Percentiles rank a stretch among this genome's conserved stretches.
These are phyloP conservation scores for Fraxinus sp. DNA, from an alignment of 305 asterid genomes.

Conservation along the genomic window DNA sequence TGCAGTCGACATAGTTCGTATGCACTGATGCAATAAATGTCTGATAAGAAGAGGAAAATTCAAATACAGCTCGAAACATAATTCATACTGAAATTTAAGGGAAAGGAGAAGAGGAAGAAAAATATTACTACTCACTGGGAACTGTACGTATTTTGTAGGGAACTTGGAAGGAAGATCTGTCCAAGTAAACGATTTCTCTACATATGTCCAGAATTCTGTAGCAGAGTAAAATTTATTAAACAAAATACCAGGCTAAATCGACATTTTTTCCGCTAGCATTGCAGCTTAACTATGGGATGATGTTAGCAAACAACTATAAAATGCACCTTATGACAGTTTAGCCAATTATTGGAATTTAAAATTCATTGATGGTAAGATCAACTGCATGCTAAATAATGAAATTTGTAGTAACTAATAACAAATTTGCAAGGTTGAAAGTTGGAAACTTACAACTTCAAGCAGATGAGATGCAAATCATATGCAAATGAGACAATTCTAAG, in stretches of 20 bases:
- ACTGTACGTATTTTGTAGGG: constrained; percentile 93
- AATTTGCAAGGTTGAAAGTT: constrained; percentile 15
- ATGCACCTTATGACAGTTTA: neutral
- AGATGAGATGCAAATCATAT: neutral
- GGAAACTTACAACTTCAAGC: constrained; percentile 10
- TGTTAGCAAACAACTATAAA: constrained; percentile 6
- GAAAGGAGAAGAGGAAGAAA: constrained; percentile 10
- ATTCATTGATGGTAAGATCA: neutral
- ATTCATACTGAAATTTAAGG: constrained; percentile 19
- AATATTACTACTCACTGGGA: constrained; percentile 65
- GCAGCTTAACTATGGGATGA: neutral
- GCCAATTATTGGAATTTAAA: neutral
- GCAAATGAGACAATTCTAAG: neutral
- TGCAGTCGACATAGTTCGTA: constrained; percentile 91
- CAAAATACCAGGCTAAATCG: constrained; percentile 15
- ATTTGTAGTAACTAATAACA: constrained; percentile 9
- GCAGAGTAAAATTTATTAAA: constrained; percentile 14
- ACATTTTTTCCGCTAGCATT: neutral
- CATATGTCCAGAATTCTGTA: constrained; percentile 95
- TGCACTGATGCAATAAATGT: constrained; percentile 85
- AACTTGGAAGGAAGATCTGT: constrained; percentile 93
- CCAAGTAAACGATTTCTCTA: constrained; percentile 97
- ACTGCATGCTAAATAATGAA: neutral
- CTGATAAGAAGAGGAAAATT: constrained; percentile 40
- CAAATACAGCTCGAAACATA: constrained; percentile 9